Evolutionary conservation across 2,329 filamentous ascomycete genomes (phyloP), one percentile per base, ranked within the genome.

Genomic region (Apiospora rasikravindrae): DNA sequence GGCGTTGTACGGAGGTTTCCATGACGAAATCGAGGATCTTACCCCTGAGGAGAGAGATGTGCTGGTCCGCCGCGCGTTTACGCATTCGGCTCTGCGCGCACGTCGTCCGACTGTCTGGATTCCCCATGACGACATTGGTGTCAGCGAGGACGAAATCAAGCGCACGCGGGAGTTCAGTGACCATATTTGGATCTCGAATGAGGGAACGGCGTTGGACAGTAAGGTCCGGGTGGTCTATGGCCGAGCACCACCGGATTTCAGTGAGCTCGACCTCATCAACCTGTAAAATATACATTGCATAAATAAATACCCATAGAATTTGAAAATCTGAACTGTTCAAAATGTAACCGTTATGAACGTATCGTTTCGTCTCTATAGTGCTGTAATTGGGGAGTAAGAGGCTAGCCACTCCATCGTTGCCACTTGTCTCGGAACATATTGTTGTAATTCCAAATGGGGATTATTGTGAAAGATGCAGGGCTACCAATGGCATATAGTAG

Each of bases 11-110:
- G 92, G 94, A 29, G 93, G 93, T 4, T 93, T 95, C 77, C 92
- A 96, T 75, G 96, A 98, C 78, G 95, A 98, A 84, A 92, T 99
- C 74, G 96, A 98, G 81, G 96, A 99, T 80, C 86, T 99, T 68
- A 96, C 94, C 1, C 94, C 95, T 0, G 94, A 96, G 24, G 94
- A 98, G 81, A 89, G 96, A 77, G 95, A 98, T 79, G 87, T 91
- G 72, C 89, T 98, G 51, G 93, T 96, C 16, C 92, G 92, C 71
- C 92, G 95, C 77, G 95, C 96, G 0, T 99, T 99, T 82, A 92
- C 95, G 83, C 96, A 99, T 79, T 92, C 91, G 45, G 96, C 96
- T 0, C 86, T 98, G 49, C 91, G 96, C 11, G 94, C 95, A 1
- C 90, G 93, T 70, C 89, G 95, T 70, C 96, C 96, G 0, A 94